Evolutionary conservation across 2,329 filamentous ascomycete species (phyloP), one percentile per base, ranked within the genome.

Genomic region (Curvularia sp.): DNA sequence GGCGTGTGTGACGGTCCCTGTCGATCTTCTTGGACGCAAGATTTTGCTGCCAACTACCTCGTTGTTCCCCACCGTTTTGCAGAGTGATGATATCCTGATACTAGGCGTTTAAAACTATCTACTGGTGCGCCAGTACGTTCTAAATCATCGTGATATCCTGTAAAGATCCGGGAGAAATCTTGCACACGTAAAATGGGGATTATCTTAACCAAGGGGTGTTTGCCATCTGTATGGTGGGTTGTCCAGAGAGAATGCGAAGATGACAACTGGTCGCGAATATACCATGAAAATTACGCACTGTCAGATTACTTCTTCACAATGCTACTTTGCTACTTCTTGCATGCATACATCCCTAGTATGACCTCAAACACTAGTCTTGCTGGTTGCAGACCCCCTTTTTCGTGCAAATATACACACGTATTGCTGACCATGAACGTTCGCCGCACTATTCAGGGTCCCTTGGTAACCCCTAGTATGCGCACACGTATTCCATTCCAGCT

Each of bases 1-100:
- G 55, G 55, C 19, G n/a, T 1, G 2, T 25, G 12, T 25, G 21
- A 42, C 23, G 25, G 51, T 41, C 39, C 47, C 49, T 49, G 54
- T 52, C 54, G 54, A 56, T 56, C 54, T 28, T 28, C 9, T 43
- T n/a, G 34, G 30, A 8, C 25, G 25, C 25, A 7, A 7, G 7
- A 27, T 7, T 27, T 4, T 27, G 7, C 25, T 27, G 25, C 3
- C 25, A 27, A 27, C 25, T 27, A 27, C 7, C 25, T 27, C 25
- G 25, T 27, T 12, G 30, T 12, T 13, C 3, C 10, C 5, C 3
- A 13, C 30, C 30, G 9, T 12, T 3, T 13, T 32, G 10, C 30
- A 32, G 30, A 10, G 12, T 13, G 10, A 36, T n/a, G 32, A 15
- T 13, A 36, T n/a, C 3, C 15, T 36, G 32, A 12, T 36, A 36